Evolutionary conservation across 257 asterid genomes (phyloP).

Genomic region (Solanum gandarillasii): DNA sequence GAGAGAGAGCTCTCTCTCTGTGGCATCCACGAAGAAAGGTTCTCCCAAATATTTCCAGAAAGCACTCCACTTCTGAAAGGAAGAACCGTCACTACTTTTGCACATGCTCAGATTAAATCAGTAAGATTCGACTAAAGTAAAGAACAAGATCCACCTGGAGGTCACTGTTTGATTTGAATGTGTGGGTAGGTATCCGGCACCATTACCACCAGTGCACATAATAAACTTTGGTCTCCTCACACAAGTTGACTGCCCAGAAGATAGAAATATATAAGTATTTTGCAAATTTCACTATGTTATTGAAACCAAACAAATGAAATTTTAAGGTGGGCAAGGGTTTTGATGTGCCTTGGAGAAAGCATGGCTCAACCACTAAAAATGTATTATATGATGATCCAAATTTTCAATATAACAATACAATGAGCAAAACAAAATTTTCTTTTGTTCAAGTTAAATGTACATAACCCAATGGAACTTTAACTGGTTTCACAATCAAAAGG

Average conservation of each 20-base stretch:
- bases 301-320: not conserved
- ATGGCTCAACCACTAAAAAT: not conserved
- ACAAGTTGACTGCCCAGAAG: conserved; percentile 33
- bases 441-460: not conserved
- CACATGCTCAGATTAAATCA: not conserved
- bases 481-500: not conserved
- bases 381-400: not conserved
- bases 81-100: conserved; percentile 3
- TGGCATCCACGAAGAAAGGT: conserved; percentile 61
- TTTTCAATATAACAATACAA: not conserved
- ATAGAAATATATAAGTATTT: not conserved
- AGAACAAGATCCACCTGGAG: conserved; percentile 32
- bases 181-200: conserved; percentile 48
- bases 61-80: conserved; percentile 36
- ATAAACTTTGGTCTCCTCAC: conserved; percentile 37
- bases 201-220: conserved; percentile 29
- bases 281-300: not conserved
- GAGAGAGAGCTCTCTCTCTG: conserved; percentile 33
- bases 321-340: not conserved
- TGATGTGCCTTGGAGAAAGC: not conserved
- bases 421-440: not conserved
- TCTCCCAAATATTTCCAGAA: conserved; percentile 45
- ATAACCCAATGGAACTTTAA: not conserved
- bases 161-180: conserved; percentile 38
- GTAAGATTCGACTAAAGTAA: not conserved